Percentiles rank a stretch among this genome's conserved stretches.
These are phyloP conservation scores for Albugo laibachii DNA, from an alignment of 352 stramenopile species.

Conservation along the genomic window DNA sequence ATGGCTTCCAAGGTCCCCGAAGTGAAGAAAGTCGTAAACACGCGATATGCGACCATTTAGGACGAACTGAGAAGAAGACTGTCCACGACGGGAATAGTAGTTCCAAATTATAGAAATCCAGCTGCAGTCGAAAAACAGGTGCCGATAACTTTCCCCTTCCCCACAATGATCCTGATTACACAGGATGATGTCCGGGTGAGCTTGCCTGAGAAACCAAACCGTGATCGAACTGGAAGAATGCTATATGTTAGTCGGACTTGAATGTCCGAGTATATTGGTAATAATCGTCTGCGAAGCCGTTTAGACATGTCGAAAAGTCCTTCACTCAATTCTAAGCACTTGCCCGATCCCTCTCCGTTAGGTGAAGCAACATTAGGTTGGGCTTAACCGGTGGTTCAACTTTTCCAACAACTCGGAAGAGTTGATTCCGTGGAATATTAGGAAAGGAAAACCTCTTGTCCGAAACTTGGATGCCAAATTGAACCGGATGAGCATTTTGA, in stretches of 20 bases:
- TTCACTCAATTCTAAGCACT: too few relatives aligned
- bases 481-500: too few relatives aligned
- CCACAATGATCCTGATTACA: slow-evolving; percentile 3
- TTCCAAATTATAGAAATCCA: neutral
- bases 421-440: too few relatives aligned
- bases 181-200: neutral
- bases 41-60: slow-evolving; percentile 3
- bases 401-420: too few relatives aligned
- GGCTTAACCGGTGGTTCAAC: too few relatives aligned
- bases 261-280: slow-evolving; percentile 5
- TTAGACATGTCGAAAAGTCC: neutral
- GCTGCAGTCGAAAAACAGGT: slow-evolving; percentile 7
- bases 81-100: neutral
- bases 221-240: slow-evolving; percentile 4
- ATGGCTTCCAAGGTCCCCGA: neutral
- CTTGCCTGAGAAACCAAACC: slow-evolving; percentile 5
- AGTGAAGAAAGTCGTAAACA: neutral
- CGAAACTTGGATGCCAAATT: too few relatives aligned
- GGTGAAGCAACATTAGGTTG: too few relatives aligned
- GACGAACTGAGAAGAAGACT: neutral
- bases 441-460: too few relatives aligned
- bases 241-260: slow-evolving; percentile 6
- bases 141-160: slow-evolving; percentile 2
- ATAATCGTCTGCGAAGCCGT: slow-evolving; percentile 1
- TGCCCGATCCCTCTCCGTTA: too few relatives aligned